These are phyloP conservation scores for Geotrichum reessii DNA, from an alignment of 1,139 yeast species.

Conservation along the genomic window DNA sequence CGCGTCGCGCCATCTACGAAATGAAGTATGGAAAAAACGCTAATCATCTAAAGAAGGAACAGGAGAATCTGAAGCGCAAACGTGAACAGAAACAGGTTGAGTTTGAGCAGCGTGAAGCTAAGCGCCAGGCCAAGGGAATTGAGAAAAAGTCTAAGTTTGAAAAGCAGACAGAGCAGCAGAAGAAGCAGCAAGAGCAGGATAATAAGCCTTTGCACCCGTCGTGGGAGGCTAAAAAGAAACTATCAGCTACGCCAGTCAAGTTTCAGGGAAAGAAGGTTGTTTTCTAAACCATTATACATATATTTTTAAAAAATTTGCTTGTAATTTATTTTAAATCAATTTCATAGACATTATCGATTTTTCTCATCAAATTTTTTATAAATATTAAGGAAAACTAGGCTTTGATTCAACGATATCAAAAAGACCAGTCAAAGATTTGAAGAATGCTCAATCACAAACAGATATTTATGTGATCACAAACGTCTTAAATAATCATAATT, in stretches of 20 bases:
- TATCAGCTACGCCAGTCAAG: conserved; percentile 48
- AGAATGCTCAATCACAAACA: not conserved
- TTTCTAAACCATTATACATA: conserved; percentile 40
- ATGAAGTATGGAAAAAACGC: conserved; percentile 78
- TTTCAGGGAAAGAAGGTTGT: conserved; percentile 81
- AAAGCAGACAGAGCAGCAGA: conserved; percentile 12
- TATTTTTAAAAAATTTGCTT: too few relatives aligned
- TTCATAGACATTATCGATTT: not conserved
- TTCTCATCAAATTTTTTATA: too few relatives aligned
- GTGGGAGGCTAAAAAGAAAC: conserved; percentile 83
- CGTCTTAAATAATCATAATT: not conserved
- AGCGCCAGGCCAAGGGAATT: conserved; percentile 37
- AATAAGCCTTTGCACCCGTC: conserved; percentile 70
- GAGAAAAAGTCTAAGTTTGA: conserved; percentile 20
- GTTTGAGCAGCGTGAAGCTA: conserved; percentile 66
- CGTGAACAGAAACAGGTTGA: conserved; percentile 53
- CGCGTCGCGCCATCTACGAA: conserved; percentile 95
- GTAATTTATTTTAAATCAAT: not conserved
- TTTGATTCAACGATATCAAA: too few relatives aligned
- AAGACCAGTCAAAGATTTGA: too few relatives aligned
- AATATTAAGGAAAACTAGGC: too few relatives aligned
- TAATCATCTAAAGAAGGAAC: conserved; percentile 69
- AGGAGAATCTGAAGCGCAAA: conserved; percentile 43
- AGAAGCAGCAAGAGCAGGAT: conserved; percentile 19
- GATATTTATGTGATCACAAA: not conserved